Conservation (phyloP, 805 yeast genomes). For the Saitoella complicata region DNA sequence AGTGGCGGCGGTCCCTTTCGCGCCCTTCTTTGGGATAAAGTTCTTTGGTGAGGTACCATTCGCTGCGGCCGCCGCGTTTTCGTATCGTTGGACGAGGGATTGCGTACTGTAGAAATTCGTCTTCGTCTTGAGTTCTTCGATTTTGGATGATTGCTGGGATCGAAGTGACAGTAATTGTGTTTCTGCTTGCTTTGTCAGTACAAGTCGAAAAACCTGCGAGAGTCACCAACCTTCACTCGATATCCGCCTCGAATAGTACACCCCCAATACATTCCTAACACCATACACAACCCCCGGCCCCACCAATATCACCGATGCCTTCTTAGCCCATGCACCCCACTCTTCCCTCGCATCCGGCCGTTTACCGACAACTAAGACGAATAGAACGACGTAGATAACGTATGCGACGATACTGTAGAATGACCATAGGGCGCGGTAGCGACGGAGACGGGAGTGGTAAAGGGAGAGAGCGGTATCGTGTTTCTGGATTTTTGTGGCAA, state of each 20-base stretch:
- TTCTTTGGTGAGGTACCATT: neutral
- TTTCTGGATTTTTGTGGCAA: neutral
- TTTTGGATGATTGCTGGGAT: neutral
- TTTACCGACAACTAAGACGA: neutral
- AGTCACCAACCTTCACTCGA: neutral
- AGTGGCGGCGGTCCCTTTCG: neutral
- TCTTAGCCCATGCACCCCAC: neutral
- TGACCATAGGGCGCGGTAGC: neutral
- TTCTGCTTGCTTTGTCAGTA: neutral
- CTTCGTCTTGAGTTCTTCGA: neutral
- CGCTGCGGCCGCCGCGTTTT: neutral
- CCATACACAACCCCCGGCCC: neutral
- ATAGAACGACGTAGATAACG: neutral
- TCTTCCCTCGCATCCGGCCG: neutral
- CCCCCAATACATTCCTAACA: neutral
- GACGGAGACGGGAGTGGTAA: neutral
- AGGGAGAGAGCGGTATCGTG: neutral
- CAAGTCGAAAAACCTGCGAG: neutral
- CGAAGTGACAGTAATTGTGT: neutral
- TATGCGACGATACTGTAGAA: neutral
- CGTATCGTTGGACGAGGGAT: neutral
- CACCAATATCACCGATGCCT: neutral
- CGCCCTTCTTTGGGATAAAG: neutral
- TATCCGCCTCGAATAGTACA: neutral
- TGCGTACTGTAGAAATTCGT: neutral